Conservation (phyloP, 768 basidiomycete genomes). For the Crassisporium funariophilum region DNA sequence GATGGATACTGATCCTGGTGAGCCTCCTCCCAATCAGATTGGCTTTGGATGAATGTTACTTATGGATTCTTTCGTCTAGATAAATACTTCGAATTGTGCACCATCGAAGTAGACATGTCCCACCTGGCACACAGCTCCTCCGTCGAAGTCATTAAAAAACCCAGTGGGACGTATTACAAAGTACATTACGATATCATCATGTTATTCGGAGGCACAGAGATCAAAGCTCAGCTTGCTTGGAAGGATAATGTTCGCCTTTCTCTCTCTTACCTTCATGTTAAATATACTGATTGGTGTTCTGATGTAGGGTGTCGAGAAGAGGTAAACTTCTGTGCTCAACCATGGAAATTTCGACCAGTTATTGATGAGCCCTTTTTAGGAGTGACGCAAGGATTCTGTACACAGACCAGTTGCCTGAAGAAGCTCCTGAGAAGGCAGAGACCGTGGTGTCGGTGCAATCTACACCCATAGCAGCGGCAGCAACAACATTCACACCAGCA, state of each 20-base stretch:
- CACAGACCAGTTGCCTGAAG: no score
- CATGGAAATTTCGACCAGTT: no score
- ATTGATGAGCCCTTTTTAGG: no score
- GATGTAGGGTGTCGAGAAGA: constrained; percentile 13
- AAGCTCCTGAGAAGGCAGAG: no score
- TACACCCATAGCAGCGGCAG: no score
- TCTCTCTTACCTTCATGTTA: background rate
- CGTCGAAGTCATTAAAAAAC: constrained; percentile 4
- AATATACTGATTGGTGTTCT: background rate
- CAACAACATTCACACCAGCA: no score
- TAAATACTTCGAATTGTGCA: constrained; percentile 15
- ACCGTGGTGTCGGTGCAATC: no score
- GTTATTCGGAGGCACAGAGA: constrained; percentile 50
- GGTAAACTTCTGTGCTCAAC: constrained; percentile 7
- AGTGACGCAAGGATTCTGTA: no score
- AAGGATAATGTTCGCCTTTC: constrained; percentile 39
- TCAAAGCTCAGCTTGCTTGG: constrained; percentile 50
- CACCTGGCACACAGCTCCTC: background rate
- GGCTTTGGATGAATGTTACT: no score
- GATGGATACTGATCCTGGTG: constrained; percentile 20
- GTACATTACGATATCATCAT: constrained; percentile 38
- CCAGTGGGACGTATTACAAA: constrained; percentile 18
- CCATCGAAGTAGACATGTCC: constrained; percentile 17
- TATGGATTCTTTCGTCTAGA: constrained; percentile 6
- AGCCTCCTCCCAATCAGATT: background rate